phyloP scores from a whole-genome alignment of 1,284 basidiomycete species.

The Ganoderma multipileum region DNA sequence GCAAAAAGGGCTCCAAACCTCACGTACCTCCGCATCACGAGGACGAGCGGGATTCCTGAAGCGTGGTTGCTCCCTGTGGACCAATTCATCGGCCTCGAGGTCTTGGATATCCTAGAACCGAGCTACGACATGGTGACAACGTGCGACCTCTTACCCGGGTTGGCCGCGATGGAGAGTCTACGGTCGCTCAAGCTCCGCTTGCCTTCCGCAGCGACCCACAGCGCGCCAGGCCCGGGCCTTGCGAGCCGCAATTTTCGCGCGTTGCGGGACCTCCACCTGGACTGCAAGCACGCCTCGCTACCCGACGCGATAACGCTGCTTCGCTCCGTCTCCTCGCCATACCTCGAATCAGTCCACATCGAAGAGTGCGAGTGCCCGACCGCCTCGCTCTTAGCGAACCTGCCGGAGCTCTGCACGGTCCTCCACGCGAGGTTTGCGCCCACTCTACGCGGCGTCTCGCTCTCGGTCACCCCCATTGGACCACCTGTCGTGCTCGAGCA shows the following conservation, averaged over 20 bases:
- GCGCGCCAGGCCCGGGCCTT: background rate
- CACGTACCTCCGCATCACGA: constrained; percentile 15
- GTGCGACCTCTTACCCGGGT: constrained; percentile 1
- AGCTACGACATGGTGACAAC: constrained; percentile 3
- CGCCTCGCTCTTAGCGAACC: background rate
- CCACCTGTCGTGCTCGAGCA: background rate
- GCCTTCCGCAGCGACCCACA: background rate
- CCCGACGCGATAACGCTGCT: constrained; percentile 5
- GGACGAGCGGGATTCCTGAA: constrained; percentile 9
- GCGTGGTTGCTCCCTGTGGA: constrained; percentile 5
- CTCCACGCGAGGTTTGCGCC: constrained; percentile 2
- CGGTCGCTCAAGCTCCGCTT: constrained; percentile 11
- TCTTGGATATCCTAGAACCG: constrained; percentile 10
- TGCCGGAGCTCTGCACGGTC: constrained; percentile 3
- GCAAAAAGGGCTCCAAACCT: constrained; percentile 3
- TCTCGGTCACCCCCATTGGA: constrained; percentile 7
- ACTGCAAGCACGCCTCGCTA: background rate
- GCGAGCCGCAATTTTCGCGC: background rate
- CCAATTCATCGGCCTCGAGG: constrained; percentile 4
- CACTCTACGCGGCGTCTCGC: background rate
- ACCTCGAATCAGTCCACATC: constrained; percentile 5
- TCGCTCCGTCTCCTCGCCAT: background rate
- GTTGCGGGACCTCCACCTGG: background rate
- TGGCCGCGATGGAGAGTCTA: constrained; percentile 1
- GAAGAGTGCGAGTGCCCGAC: constrained; percentile 9